Evolutionary conservation across 208 protist species (phyloP), one percentile per base, ranked within the genome.

Genomic region (Wallacemonas rigidus): DNA sequence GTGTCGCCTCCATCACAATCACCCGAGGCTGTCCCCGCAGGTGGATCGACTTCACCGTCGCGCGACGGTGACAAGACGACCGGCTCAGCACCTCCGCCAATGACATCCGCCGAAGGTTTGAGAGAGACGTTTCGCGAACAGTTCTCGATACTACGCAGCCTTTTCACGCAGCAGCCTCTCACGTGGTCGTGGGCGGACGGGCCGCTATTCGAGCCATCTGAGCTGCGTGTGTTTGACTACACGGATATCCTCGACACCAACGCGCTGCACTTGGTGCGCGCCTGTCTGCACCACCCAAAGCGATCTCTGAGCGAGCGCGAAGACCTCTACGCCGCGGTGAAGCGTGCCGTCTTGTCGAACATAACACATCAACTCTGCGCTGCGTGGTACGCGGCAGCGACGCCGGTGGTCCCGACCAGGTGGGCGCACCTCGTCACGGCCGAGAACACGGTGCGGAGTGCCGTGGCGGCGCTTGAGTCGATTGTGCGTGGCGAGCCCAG

Each of bases 221-320:
- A 89, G 43, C n/a, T 92, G 26, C 76, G 72, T 55, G 39, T 92
- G 0, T 86, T 91, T 50, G 62, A 67, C 11, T 95, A 91, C 79
- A 75, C 74, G 54, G 87, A 95, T 63, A 79, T 91, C 26, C 65
- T 95, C 1, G 54, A 68, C 0, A n/a, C 43, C 0, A 17, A 2
- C 2, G 83, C 86, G 67, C 26, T 92, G 17, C 17, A 38, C 2
- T 55, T 72, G 14, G 26, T 91, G 45, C 85, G 71, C 0, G 71
- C 60, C 17, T 68, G 76, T 35, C 53, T 93, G 41, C 90, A 95
- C 58, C 75, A 80, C 60, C 70, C 75, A 6, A 69, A 74, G 12
- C 70, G 88, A 2, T 79, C 83, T 2, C 75, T 93, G 6, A 80
- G 80, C n/a, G 71, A 86, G 12, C 82, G 90, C 2, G 87, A 93